Conservation (phyloP, 371 early-diverging fungal species). For the Scutellospora calospora region DNA sequence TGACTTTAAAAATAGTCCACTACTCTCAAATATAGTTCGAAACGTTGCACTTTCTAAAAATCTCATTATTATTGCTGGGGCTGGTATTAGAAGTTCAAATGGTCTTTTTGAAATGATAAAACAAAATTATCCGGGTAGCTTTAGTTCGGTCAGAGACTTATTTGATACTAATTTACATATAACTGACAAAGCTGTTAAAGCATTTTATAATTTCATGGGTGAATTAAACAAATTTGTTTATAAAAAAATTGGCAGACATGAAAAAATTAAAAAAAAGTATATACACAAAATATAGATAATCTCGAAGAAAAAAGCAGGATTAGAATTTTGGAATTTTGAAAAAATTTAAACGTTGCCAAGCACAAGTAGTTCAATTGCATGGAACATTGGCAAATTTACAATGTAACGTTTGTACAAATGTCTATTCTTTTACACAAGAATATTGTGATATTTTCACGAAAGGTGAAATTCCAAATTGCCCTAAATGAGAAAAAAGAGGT, state of each 20-base stretch:
- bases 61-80: too few species aligned
- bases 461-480: constrained; percentile 82
- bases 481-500: constrained; percentile 69
- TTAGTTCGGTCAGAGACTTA: not conserved
- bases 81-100: not conserved
- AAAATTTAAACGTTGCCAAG: not conserved
- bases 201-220: not conserved
- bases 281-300: constrained; percentile 98
- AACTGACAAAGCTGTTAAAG: not conserved
- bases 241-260: constrained; percentile 74
- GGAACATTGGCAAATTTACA: constrained; percentile 87
- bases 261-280: constrained; percentile 87
- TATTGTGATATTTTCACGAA: constrained; percentile 64
- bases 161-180: not conserved
- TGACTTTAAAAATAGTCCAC: too few species aligned
- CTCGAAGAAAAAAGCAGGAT: constrained; percentile 76
- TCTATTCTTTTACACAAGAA: constrained; percentile 65
- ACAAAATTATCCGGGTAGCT: not conserved
- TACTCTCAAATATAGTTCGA: too few species aligned
- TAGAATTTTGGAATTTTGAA: constrained; percentile 47
- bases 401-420: constrained; percentile 83
- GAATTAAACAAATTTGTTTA: too few species aligned
- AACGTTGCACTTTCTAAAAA: too few species aligned
- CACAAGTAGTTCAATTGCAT: constrained; percentile 88
- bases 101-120: not conserved